Evolutionary conservation across 2,329 filamentous ascomycete species (phyloP), one percentile per base, ranked within the genome.

Genomic region (Pestalotiopsis sp.): DNA sequence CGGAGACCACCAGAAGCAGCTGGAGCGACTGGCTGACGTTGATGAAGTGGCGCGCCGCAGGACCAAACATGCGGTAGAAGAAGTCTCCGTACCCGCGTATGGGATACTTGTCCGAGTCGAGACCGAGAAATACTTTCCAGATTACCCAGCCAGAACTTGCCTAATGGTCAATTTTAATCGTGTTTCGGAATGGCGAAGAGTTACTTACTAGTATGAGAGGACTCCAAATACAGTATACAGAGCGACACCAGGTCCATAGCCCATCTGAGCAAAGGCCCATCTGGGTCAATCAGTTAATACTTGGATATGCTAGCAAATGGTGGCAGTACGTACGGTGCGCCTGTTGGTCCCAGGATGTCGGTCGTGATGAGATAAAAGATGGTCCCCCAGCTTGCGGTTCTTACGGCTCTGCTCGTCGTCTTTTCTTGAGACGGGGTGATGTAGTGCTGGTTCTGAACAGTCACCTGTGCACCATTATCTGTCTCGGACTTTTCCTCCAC

Each of bases 341-440:
- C n/a, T 38, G 36, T 38, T n/a, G 59, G 59, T 20, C 59, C 83
- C 4, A 85, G 74, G 61, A 85, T 82, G 69, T 85, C 83, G 1
- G 83, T 85, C 9, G 83, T 84, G 72, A 85, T 85, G 63, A 85
- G 77, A 65, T 84, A 85, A 71, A 86, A 86, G 56, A 82, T 77
- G 40, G 83, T 80, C 7, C 83, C 82, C 77, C 81, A 80, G 1
- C 79, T 80, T 0, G 84, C 84, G 0, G 84, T 86, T 6, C 84
- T 78, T 66, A 84, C 70, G 4, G 82, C 81, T 23, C 84, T 81
- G 25, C 80, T 81, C 2, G 84, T 84, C 65, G 82, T 82, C 25
- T 76, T 77, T 84, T 84, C 86, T 69, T 87, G 84, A 4, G 81
- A 78, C 17, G 82, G 78, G 2, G 75, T 75, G 36, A 83, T 74